These are phyloP conservation scores for Microcyclospora pomicola DNA, from an alignment of 2,329 filamentous ascomycete species.

Conservation along the genomic window DNA sequence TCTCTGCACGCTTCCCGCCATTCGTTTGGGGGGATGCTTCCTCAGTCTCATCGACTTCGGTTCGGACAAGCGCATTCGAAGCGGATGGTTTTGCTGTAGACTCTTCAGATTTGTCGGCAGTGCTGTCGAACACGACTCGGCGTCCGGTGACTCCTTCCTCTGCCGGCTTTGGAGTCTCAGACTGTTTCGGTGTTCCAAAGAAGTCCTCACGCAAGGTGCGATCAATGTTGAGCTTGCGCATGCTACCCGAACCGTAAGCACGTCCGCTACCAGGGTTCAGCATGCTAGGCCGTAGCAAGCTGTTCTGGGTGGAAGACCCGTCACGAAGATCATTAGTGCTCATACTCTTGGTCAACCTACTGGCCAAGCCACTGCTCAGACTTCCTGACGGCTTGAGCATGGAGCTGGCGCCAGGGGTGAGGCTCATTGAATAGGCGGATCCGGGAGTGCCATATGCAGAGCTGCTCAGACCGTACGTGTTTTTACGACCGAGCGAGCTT, in stretches of 20 bases:
- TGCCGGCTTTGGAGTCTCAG: conserved; percentile 6
- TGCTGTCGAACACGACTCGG: conserved; percentile 79
- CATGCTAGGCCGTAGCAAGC: conserved; percentile 71
- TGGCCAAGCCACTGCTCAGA: conserved; percentile 43
- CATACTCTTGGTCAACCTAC: conserved; percentile 63
- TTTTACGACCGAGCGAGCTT: conserved; percentile 14
- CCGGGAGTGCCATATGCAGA: conserved; percentile 71
- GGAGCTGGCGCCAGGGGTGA: conserved; percentile 54
- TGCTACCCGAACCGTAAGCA: conserved; percentile 48
- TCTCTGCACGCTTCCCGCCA: conserved; percentile 41
- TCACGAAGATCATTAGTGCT: conserved; percentile 79
- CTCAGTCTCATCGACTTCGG: conserved; percentile 32
- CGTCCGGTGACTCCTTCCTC: conserved; percentile 21
- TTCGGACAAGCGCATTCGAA: conserved; percentile 36
- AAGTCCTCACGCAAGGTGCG: conserved; percentile 63
- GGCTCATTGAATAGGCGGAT: conserved; percentile 35
- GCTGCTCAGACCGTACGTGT: conserved; percentile 80
- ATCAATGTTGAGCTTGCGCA: conserved; percentile 90
- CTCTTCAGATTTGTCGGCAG: conserved; percentile 29
- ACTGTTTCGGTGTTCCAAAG: conserved; percentile 26
- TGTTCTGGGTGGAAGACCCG: conserved; percentile 64
- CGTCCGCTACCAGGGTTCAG: conserved; percentile 56
- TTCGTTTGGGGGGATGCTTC: conserved; percentile 39
- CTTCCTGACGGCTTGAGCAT: conserved; percentile 47
- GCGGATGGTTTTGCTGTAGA: conserved; percentile 22